A percentile compares a stretch with the other conserved stretches of the same genome.
phyloP scores from a whole-genome alignment of 73 alveolate species.

The Paramecium octaurelia region DNA sequence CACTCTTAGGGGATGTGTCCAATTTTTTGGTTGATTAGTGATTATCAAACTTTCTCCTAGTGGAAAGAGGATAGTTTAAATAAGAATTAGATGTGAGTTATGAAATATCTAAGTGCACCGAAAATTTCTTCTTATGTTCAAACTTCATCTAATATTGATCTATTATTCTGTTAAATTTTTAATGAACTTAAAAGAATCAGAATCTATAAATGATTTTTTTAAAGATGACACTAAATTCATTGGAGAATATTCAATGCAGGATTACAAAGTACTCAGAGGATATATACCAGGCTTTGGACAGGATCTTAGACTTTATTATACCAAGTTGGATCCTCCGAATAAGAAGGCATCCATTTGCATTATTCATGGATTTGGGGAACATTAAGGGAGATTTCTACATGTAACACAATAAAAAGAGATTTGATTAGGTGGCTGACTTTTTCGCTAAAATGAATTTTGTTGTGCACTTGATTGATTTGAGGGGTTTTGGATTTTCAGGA shows the following conservation, averaged over 20 bases:
- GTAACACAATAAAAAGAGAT: not conserved
- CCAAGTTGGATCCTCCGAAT: constrained; percentile 53
- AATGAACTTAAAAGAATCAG: constrained; percentile 53
- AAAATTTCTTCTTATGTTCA: constrained; percentile 24
- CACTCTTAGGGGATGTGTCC: not conserved
- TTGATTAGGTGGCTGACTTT: constrained; percentile 56
- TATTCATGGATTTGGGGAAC: constrained; percentile 90
- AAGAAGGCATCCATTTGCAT: constrained; percentile 73
- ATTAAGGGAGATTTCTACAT: constrained; percentile 71
- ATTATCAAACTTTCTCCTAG: not conserved
- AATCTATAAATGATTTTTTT: constrained; percentile 43
- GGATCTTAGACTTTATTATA: constrained; percentile 52
- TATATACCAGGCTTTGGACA: constrained; percentile 54
- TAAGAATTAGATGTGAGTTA: not conserved
- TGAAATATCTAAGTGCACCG: constrained; percentile 37
- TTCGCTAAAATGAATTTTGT: constrained; percentile 80
- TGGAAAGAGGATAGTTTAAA: constrained; percentile 27
- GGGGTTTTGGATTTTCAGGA: constrained; percentile 86
- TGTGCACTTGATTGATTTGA: constrained; percentile 79
- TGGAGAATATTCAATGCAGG: constrained; percentile 54
- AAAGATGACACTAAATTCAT: constrained; percentile 48
- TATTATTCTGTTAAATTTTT: constrained; percentile 28
- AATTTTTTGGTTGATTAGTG: not conserved
- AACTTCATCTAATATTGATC: not conserved
- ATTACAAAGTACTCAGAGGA: constrained; percentile 59